phyloP scores from a whole-genome alignment of 805 yeast genomes.

The Kazachstania psychrophila region DNA sequence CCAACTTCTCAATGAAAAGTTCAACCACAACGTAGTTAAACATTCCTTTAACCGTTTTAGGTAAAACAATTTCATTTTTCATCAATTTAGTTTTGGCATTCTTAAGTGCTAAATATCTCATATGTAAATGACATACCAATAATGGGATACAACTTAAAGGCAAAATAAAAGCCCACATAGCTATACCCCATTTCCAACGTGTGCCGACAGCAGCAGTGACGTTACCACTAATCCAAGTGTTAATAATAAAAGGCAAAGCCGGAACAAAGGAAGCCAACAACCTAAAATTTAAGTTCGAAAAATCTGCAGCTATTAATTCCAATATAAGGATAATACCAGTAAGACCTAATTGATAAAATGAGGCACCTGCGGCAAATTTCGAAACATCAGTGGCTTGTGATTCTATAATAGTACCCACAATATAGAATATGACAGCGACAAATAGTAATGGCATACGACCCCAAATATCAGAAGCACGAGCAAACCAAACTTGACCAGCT shows the following conservation, averaged over 20 bases:
- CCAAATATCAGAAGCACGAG: conserved; percentile 47
- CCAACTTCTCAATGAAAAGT: conserved; percentile 49
- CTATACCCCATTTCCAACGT: conserved; percentile 48
- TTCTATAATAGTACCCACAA: conserved; percentile 47
- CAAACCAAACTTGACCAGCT: conserved; percentile 48
- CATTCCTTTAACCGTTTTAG: conserved; percentile 55
- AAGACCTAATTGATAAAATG: conserved; percentile 40
- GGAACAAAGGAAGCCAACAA: conserved; percentile 51
- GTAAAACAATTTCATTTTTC: conserved; percentile 11
- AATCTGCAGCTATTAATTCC: conserved; percentile 51
- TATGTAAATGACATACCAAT: conserved; percentile 36
- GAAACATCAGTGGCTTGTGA: conserved; percentile 44
- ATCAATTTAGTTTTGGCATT: conserved; percentile 31
- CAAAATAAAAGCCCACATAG: conserved; percentile 52
- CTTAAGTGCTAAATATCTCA: conserved; percentile 36
- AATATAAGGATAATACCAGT: conserved; percentile 48
- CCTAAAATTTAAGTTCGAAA: conserved; percentile 58
- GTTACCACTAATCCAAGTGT: conserved; percentile 62
- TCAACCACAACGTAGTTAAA: conserved; percentile 42
- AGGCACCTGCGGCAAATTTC: conserved; percentile 48
- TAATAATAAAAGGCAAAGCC: conserved; percentile 58
- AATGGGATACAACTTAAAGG: conserved; percentile 46
- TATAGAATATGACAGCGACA: conserved; percentile 39
- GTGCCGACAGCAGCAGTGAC: conserved; percentile 32
- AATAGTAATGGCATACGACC: conserved; percentile 43